Evolutionary conservation across 139 green algal species (phyloP).

Genomic region (Eudorina sp.): DNA sequence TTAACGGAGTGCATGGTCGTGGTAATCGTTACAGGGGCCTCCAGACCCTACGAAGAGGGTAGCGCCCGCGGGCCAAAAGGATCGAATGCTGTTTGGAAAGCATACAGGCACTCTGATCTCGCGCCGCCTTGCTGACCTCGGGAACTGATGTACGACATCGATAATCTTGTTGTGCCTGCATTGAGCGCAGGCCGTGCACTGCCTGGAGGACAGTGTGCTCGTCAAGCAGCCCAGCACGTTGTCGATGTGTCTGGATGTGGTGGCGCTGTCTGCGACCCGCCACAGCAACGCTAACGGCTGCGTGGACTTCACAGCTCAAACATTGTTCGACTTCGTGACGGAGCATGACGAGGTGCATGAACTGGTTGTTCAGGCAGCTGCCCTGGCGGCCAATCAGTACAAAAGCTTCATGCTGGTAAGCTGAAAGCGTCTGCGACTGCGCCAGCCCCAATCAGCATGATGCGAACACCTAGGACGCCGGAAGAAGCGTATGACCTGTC

Average conservation of each 20-base stretch:
- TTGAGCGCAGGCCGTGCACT: slow-evolving; percentile 9
- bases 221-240: background rate
- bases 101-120: no score
- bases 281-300: background rate
- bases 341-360: background rate
- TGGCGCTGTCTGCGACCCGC: background rate
- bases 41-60: no score
- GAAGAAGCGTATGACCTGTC: no score
- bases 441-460: no score
- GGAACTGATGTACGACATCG: no score
- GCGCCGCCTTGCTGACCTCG: no score
- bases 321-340: background rate
- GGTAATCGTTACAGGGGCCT: no score
- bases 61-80: no score
- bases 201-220: background rate
- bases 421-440: no score
- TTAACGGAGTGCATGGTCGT: no score
- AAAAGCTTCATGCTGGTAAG: background rate
- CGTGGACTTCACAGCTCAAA: background rate
- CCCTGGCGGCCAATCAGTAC: background rate
- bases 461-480: no score
- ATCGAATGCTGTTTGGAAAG: no score
- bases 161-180: background rate
- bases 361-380: background rate
- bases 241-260: background rate